phyloP scores from a whole-genome alignment of 257 asterid species.

The Nicotiana obtusifolia region DNA sequence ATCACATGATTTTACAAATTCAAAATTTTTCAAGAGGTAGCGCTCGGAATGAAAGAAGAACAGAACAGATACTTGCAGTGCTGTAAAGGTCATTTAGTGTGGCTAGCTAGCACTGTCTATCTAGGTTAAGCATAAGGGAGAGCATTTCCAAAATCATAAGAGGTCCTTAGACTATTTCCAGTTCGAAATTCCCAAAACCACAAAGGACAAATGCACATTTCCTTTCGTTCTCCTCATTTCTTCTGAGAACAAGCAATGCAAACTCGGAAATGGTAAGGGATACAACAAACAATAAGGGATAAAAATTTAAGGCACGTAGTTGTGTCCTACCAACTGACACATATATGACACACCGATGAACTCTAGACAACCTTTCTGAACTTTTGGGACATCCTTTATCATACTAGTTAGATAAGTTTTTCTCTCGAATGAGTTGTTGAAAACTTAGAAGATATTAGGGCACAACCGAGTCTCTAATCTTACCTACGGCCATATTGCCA shows the following conservation, averaged over 20 bases:
- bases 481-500: neutral
- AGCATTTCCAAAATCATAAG: neutral
- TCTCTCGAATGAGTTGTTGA: neutral
- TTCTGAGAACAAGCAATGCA: neutral
- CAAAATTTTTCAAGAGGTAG: neutral
- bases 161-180: neutral
- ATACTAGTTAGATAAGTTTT: neutral
- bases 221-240: neutral
- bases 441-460: neutral
- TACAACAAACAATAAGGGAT: neutral
- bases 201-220: neutral
- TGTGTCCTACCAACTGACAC: neutral
- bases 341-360: neutral
- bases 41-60: neutral
- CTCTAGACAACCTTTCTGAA: neutral
- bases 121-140: neutral
- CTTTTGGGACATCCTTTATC: neutral
- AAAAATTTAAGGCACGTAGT: neutral
- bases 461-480: neutral
- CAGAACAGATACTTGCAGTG: neutral
- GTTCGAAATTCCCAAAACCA: neutral
- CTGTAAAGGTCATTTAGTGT: neutral
- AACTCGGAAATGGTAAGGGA: neutral
- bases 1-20: neutral
- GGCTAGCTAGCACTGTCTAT: neutral